phyloP scores from a whole-genome alignment of 345 rosid species.

The Citrus sinensis region DNA sequence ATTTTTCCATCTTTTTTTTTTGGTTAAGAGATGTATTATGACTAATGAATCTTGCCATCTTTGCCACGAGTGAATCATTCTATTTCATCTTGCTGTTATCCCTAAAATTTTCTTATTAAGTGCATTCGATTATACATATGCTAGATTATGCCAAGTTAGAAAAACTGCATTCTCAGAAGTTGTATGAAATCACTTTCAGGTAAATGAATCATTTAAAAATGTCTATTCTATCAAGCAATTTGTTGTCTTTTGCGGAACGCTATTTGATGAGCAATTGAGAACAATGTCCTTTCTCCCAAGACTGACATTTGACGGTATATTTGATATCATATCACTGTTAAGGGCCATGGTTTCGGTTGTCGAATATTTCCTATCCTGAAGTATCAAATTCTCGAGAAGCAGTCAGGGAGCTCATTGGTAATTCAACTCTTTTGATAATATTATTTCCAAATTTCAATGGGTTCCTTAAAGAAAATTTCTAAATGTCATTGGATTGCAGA shows the following conservation, averaged over 20 bases:
- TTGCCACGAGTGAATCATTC: background rate
- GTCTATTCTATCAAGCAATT: background rate
- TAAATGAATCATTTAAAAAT: background rate
- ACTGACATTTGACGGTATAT: background rate
- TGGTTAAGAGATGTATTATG: background rate
- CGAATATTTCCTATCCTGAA: conserved; percentile 68
- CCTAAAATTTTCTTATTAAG: background rate
- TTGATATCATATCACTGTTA: conserved; percentile 16
- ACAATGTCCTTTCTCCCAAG: background rate
- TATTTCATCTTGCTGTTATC: background rate
- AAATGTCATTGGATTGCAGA: conserved; percentile 36
- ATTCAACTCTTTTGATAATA: background rate
- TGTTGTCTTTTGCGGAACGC: background rate
- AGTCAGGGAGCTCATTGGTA: conserved; percentile 62
- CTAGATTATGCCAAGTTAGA: background rate
- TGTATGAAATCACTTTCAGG: background rate
- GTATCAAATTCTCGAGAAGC: conserved; percentile 54
- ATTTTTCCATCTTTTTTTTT: background rate
- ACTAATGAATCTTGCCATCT: background rate
- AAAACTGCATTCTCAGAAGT: background rate
- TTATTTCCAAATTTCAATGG: background rate
- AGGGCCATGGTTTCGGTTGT: conserved; percentile 92
- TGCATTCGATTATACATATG: background rate
- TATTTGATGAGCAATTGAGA: background rate
- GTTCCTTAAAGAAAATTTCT: conserved; percentile 10